Percentiles rank a stretch among this genome's conserved stretches.
Conservation (phyloP, 768 basidiomycete species). For the Mycena indigotica region DNA sequence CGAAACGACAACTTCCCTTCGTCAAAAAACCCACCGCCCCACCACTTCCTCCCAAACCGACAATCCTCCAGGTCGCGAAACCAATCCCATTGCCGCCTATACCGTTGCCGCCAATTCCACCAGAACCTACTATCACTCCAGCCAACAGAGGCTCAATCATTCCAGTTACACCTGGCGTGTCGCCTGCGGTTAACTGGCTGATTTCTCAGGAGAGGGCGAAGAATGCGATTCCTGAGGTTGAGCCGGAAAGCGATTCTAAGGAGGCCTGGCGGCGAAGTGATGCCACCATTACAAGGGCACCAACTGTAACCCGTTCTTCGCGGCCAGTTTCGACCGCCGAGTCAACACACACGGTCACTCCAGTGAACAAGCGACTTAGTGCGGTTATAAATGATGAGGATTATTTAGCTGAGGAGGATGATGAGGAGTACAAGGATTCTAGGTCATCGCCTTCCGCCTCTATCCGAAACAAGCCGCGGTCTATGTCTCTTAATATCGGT, state of each 20-base stretch:
- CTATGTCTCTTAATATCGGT: slow-evolving; percentile 62
- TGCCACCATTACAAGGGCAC: slow-evolving; percentile 68
- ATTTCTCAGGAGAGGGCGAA: slow-evolving; percentile 31
- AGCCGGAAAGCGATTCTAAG: slow-evolving; percentile 48
- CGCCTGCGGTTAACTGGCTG: slow-evolving; percentile 60
- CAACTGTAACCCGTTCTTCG: slow-evolving; percentile 53
- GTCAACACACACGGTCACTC: slow-evolving; percentile 72
- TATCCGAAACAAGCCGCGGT: slow-evolving; percentile 53
- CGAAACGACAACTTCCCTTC: slow-evolving; percentile 43
- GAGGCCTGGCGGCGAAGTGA: slow-evolving; percentile 83
- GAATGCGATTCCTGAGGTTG: slow-evolving; percentile 10
- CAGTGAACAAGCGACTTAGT: slow-evolving; percentile 65
- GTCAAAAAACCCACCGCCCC: slow-evolving; percentile 40
- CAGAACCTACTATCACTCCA: slow-evolving; percentile 13
- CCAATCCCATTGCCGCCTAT: slow-evolving; percentile 23
- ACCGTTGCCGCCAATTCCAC: slow-evolving; percentile 28
- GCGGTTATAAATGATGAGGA: slow-evolving; percentile 69
- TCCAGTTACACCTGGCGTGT: slow-evolving; percentile 57
- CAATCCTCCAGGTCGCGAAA: slow-evolving; percentile 26
- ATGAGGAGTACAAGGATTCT: too few species aligned
- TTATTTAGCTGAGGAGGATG: slow-evolving; percentile 64
- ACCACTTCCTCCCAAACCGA: slow-evolving; percentile 43
- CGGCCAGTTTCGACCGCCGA: slow-evolving; percentile 80
- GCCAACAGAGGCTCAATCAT: slow-evolving; percentile 55
- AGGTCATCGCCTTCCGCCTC: slow-evolving; percentile 20